Base-by-base conservation (phyloP, 2,329 filamentous ascomycete genomes). In the Trichoderma sp. region DNA sequence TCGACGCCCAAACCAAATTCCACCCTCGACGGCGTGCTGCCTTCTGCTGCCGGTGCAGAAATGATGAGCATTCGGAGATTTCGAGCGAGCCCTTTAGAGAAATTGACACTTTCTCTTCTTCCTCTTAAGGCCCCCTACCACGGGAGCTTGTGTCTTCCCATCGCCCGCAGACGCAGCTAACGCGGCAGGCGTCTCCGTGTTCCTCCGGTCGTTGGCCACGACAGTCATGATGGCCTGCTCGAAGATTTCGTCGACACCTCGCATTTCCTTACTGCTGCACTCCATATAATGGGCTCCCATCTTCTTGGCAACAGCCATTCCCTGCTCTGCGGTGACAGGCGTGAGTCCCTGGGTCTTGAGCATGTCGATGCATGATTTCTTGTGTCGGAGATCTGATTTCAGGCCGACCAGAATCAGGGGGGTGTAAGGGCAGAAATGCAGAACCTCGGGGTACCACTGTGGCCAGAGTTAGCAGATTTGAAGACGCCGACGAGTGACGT, bases 371-470 rank as follows among this genome's bases (percentile, higher is more conserved):
- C 96, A 98, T 67, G 94, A 95, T 83, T 93, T 92, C 87, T 98
- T 98, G 84, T 92, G 90, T 78, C 96, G 94, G 73, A 99, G 91
- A 83, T 99, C 96, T 28, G 95, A 98, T 84, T 99, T 99, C 79
- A 99, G 91, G 72, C 95, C 96, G 76, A 98, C 93, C 71, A 99
- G 93, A 80, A 99, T 92, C 75, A 99, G 91, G 28, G 96, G 96
- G 2, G 95, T 98, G 78, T 96, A 97, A 18, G 96, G 96, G 84
- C 96, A 98, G 86, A 99, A 99, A 84, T 99, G 96, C 71, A 98
- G 90, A 78, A 99, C 96, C 86, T 99, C 96, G 73, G 96, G 96
- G 80, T 98, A 99, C 96, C 96, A 99, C 96, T 98, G 24, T n/a
- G 43, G 12, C 24, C 26, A 18, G 60, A 24, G 78, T 84, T 78